Conservation (phyloP, 1,284 basidiomycete genomes). For the Leccinum fallax region DNA sequence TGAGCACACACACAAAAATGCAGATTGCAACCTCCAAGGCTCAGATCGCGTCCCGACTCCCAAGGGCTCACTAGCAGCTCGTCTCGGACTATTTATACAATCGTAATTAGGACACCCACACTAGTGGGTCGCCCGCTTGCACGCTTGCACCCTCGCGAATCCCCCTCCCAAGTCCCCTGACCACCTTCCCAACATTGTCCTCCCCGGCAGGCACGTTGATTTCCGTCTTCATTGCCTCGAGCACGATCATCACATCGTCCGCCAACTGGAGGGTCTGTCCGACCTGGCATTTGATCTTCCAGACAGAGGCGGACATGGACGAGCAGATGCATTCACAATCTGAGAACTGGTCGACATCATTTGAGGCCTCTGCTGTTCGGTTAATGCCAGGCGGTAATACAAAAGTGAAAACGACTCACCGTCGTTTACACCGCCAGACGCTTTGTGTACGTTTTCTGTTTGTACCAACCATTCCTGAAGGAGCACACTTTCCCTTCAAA, state of each 20-base stretch:
- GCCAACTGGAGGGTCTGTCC: constrained; percentile 49
- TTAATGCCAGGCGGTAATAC: background rate
- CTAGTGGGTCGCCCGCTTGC: constrained; percentile 46
- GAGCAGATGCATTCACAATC: constrained; percentile 31
- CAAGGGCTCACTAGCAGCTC: too few species aligned
- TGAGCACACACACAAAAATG: too few species aligned
- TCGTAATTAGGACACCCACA: constrained; percentile 30
- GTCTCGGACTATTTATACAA: background rate
- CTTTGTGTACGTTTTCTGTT: constrained; percentile 16
- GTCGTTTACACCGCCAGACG: background rate
- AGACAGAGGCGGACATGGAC: constrained; percentile 56
- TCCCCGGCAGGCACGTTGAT: constrained; percentile 50
- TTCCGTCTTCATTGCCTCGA: constrained; percentile 80
- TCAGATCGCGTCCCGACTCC: too few species aligned
- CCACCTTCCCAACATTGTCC: constrained; percentile 46
- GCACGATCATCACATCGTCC: constrained; percentile 54
- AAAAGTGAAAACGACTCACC: constrained; percentile 7
- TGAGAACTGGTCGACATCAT: constrained; percentile 23
- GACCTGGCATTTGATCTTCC: constrained; percentile 52
- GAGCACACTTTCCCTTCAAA: constrained; percentile 24
- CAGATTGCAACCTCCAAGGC: too few species aligned
- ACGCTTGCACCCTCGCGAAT: constrained; percentile 47
- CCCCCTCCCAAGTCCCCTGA: constrained; percentile 44
- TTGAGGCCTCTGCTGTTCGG: constrained; percentile 3
- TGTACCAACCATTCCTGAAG: constrained; percentile 27